Base-by-base conservation (phyloP, 148 eudicot species). In the Dysphania ambrosioides region DNA sequence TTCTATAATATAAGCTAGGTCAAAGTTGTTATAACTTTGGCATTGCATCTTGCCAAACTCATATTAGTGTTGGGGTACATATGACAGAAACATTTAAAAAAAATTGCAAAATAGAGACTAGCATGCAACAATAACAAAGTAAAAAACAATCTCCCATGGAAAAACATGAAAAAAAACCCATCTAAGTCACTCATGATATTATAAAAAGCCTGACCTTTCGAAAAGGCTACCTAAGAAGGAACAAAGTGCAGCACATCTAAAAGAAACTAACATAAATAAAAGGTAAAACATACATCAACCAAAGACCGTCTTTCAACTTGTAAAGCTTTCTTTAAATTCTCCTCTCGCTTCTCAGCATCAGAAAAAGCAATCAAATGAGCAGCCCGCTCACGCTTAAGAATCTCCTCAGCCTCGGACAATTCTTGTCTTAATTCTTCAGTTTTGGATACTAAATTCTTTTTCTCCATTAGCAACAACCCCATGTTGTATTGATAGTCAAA, bases 391-490 rank as follows among this genome's bases (percentile, higher is more conserved):
- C 94, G 97, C 83, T 90, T 89, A 47, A 89, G 79, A 56, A 92
- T 66, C 82, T 89, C 94, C 59, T 85, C 81, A 32, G 79, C 86
- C 80, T 90, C 97, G 21, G 83, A 83, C 77, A 87, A 78, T 65
- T 85, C 86, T 77, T 86, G 89, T 31, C 72, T 82, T 57, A 90
- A 68, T 64, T 90, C 89, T 71, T 85, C 94, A 77, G 78, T 72
- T 63, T 85, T 88, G 32, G 81, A 75, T 70, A 56, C 78, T 86
- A 90, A 84, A 72, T 87, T 79, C 44, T 90, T 79, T 71, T 89
- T 96, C 83, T 96, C 94, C 30, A 96, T 82, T 70, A 96, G 84
- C 19, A 96, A 83, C 68, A 92, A 83, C 19, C 97, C 99, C 99
- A 96, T 92, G 80, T 80, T 88, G 85, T 92, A 73, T 67, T 96